Percentiles rank a stretch among this genome's conserved stretches.
Conservation (phyloP, 1,139 yeast genomes). For the Entelexis paramagnoliae region DNA sequence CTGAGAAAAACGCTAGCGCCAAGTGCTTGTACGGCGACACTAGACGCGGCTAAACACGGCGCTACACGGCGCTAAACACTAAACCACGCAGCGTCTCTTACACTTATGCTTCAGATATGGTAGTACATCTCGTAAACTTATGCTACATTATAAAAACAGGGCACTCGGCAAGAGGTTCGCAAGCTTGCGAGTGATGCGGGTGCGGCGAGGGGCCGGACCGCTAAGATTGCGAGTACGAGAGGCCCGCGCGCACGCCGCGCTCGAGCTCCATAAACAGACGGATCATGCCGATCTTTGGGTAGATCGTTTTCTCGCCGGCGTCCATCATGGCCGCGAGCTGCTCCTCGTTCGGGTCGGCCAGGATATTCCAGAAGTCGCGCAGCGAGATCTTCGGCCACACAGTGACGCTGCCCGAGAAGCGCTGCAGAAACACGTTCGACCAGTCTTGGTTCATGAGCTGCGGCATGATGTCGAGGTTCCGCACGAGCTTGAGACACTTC, state of each 20-base stretch:
- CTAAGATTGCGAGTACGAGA: no score
- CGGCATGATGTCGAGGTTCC: conserved; percentile 58
- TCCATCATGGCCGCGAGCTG: conserved; percentile 46
- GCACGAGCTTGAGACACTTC: conserved; percentile 63
- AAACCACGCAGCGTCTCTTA: no score
- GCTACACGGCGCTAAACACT: no score
- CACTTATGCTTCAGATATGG: no score
- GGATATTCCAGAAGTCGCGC: conserved; percentile 51
- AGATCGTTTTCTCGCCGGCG: conserved; percentile 58
- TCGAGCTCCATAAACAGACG: conserved; percentile 55
- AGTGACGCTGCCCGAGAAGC: conserved; percentile 65
- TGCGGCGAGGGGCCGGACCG: no score
- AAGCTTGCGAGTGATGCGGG: no score
- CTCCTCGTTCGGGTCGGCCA: conserved; percentile 58
- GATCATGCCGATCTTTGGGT: conserved; percentile 55
- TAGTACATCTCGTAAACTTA: no score
- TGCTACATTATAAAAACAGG: no score
- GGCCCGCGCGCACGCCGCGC: conserved; percentile 31
- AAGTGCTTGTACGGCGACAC: no score
- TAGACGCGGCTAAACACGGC: no score
- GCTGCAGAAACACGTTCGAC: conserved; percentile 67
- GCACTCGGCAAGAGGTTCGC: no score
- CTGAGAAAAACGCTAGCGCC: no score
- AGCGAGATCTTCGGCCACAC: conserved; percentile 60
- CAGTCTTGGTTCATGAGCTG: conserved; percentile 65